Evolutionary conservation across 306 rosid genomes (phyloP), one percentile per base, ranked within the genome.

Genomic region (Sophora flavescens): DNA sequence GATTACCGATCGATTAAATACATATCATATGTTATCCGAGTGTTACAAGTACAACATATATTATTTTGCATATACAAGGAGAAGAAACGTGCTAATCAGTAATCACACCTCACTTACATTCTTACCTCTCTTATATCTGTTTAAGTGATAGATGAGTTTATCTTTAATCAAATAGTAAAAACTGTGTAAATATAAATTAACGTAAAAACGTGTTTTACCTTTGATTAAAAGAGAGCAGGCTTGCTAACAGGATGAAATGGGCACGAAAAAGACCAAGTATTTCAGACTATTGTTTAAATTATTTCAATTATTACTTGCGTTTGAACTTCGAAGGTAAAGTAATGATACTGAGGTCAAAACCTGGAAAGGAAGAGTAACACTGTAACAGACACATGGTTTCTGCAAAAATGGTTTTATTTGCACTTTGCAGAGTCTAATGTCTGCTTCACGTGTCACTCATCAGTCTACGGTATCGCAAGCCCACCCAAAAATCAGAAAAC

Each of bases 301-400:
- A 44, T 33, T 28, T n/a, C 12, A 57, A 52, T 4, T 56, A 15
- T 78, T 22, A 22, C 22, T 63, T 53, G 48, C 72, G 53, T n/a
- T 60, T 61, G 72, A 75, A 75, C 5, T 52, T 67, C 53, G 39
- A 56, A 42, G 57, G 68, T 45, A 57, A 53, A 52, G 17, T 0
- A 16, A 10, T 22, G 56, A 42, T 1, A 56, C 2, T 17, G 59
- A 51, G 76, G 77, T 78, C 78, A 86, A 84, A 75, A 78, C 17
- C 72, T 68, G 70, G 36, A 71, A 62, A 80, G 58, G 53, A 66
- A 15, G 51, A 52, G 73, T 6, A 70, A 41, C 45, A 39, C 28
- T 81, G 81, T 35, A 53, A 78, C 6, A 63, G 11, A 78, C 87
- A 86, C 89, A 80, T 82, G 86, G 70, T 77, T 83, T 83, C 76